phyloP scores from a whole-genome alignment of 306 rosid species.

The Trifolium pratense region DNA sequence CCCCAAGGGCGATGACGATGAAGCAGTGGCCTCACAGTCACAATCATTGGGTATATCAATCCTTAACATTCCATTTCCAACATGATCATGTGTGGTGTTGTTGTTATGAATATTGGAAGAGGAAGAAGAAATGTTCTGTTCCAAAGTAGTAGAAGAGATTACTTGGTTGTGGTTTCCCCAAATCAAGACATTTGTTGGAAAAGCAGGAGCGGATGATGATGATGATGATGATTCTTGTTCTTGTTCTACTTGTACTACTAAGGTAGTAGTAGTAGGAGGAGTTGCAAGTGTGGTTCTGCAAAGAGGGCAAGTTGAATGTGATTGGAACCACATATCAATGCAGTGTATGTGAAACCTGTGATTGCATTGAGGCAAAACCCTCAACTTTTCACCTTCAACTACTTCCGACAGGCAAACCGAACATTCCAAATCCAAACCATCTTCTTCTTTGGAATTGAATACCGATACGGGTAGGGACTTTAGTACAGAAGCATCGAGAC shows the following conservation, averaged over 20 bases:
- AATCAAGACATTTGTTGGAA: conserved; percentile 77
- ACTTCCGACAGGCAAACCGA: conserved; percentile 85
- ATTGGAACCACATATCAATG: conserved; percentile 96
- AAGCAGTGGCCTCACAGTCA: conserved; percentile 38
- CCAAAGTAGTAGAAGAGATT: conserved; percentile 52
- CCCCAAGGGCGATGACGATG: conserved; percentile 49
- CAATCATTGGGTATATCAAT: conserved; percentile 66
- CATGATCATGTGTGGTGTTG: conserved; percentile 10
- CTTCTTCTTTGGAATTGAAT: conserved; percentile 58
- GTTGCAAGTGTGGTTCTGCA: conserved; percentile 55
- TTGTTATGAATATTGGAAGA: not conserved
- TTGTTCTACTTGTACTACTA: not conserved
- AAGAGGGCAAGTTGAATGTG: conserved; percentile 88
- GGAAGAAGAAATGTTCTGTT: conserved; percentile 60
- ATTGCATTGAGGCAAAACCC: conserved; percentile 80
- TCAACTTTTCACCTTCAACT: conserved; percentile 68
- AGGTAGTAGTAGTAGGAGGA: not conserved
- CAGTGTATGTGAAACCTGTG: conserved; percentile 90
- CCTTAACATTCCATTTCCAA: conserved; percentile 52
- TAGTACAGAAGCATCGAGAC: conserved; percentile 70
- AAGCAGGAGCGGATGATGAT: conserved; percentile 20
- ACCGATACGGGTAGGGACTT: conserved; percentile 62
- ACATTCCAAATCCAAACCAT: conserved; percentile 72
- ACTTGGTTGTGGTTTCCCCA: conserved; percentile 80
- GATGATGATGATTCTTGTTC: not conserved